These are phyloP conservation scores for Gastrolobium bilobum DNA, from an alignment of 306 rosid genomes.

Conservation along the genomic window DNA sequence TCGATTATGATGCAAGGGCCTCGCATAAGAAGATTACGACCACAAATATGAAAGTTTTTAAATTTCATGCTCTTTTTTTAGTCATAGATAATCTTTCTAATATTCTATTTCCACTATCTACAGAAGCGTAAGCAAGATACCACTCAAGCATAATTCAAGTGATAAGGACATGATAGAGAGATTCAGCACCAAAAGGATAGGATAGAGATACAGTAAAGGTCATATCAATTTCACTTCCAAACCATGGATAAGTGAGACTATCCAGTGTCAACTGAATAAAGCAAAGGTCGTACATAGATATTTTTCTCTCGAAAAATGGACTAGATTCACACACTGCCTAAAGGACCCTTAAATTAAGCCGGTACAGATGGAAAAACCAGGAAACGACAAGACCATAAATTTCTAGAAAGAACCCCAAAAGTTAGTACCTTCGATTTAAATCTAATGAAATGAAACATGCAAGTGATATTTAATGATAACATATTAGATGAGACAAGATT, in stretches of 20 bases:
- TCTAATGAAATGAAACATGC: background rate
- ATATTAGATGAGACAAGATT: background rate
- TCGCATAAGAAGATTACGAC: background rate
- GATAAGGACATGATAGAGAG: background rate
- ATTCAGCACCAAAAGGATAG: constrained; percentile 9
- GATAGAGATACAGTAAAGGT: background rate
- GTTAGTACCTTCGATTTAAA: background rate
- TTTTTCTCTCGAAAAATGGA: constrained; percentile 4
- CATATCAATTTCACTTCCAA: background rate
- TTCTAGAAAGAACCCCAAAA: background rate
- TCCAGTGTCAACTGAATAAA: constrained; percentile 4
- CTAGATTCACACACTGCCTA: background rate
- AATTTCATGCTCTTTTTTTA: constrained; percentile 12
- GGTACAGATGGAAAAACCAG: constrained; percentile 2
- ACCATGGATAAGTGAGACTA: background rate
- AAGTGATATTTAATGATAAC: constrained; percentile 19
- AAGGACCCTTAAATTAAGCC: background rate
- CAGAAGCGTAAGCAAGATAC: background rate
- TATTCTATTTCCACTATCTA: constrained; percentile 10
- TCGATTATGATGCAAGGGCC: background rate
- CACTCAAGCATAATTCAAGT: constrained; percentile 2
- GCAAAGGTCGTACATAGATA: background rate
- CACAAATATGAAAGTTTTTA: background rate
- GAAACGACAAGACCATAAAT: background rate
- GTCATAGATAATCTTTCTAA: background rate